Evolutionary conservation across 2,329 filamentous ascomycete species (phyloP), one percentile per base, ranked within the genome.

Genomic region (Diplodia intermedia): DNA sequence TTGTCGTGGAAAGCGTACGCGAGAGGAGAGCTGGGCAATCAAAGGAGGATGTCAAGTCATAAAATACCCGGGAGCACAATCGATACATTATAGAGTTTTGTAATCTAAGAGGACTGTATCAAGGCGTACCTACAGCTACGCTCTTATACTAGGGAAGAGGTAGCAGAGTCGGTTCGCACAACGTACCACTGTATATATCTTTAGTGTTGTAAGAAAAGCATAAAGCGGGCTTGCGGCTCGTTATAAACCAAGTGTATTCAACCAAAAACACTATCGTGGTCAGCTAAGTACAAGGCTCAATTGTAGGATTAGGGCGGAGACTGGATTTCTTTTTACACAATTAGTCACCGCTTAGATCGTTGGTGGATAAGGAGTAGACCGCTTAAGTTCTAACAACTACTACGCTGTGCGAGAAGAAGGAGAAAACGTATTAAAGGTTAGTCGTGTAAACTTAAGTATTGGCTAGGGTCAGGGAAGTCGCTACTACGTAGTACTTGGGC

Each of bases 1-100:
- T 68, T 4, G 49, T 65, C 70, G 40, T 73, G 26, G 66, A 69
- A 36, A 66, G 61, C 29, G 60, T 69, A 33, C 56, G 36, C 66
- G 60, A 29, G 67, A 70, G 60, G 47, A 70, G 52, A 66, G 69
- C 56, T 69, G 69, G 20, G 20, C 33, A 61, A 20, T 29, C 31
- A 9, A 43, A 65, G 43, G 57, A 65, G 31, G 66, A 66, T 43
- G 56, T 36, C 3, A 38, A 67, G 33, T 23, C 55, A 49, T 52
- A 52, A 61, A 62, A 67, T 67, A 50, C 43, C 52, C 54, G 33
- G n/a, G 29, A 23, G 12, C 14, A 1, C 15, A 38, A 40, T 62
- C 36, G n/a, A 23, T 8, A 23, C 8, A 33, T 54, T 4, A n/a
- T 52, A 26, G 26, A 54, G 47, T 55, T 55, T 23, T 18, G 20